phyloP scores from a whole-genome alignment of 2,329 filamentous ascomycete genomes.

The Paecilomyces fulvus region DNA sequence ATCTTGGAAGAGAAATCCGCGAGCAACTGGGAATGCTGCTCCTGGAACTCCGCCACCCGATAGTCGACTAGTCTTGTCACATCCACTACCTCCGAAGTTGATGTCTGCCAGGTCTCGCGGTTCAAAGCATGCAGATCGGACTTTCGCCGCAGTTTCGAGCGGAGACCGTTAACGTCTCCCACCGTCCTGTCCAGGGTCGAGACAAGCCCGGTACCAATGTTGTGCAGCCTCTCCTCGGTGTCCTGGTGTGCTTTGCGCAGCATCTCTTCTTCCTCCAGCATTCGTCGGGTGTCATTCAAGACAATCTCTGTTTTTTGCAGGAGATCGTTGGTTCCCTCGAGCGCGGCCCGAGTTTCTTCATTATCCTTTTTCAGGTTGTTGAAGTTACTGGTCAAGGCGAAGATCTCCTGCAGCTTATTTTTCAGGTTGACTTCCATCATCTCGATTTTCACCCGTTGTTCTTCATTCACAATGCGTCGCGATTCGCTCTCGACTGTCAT shows the following conservation, averaged over 20 bases:
- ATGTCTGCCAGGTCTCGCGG: constrained; percentile 66
- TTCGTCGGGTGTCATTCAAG: constrained; percentile 65
- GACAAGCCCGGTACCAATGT: constrained; percentile 67
- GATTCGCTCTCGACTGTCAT: constrained; percentile 90
- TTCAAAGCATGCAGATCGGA: constrained; percentile 77
- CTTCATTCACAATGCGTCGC: constrained; percentile 79
- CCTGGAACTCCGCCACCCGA: constrained; percentile 63
- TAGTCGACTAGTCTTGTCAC: constrained; percentile 70
- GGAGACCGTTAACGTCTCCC: constrained; percentile 68
- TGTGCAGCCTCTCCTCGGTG: constrained; percentile 69
- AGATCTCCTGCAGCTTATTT: constrained; percentile 89
- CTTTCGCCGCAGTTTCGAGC: constrained; percentile 77
- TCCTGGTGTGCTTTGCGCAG: constrained; percentile 76
- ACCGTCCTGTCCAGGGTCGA: constrained; percentile 71
- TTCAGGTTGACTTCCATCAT: constrained; percentile 83
- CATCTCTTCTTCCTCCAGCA: constrained; percentile 68
- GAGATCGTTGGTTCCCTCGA: constrained; percentile 73
- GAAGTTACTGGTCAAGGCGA: constrained; percentile 76
- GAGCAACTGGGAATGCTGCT: constrained; percentile 64
- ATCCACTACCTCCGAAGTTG: constrained; percentile 65
- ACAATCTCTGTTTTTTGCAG: constrained; percentile 84
- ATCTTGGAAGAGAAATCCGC: constrained; percentile 61
- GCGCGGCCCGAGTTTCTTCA: constrained; percentile 60
- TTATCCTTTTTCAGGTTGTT: constrained; percentile 84
- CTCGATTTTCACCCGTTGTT: constrained; percentile 85